Conservation (phyloP, 2,329 filamentous ascomycete genomes). For the Sarocladium oryzae region DNA sequence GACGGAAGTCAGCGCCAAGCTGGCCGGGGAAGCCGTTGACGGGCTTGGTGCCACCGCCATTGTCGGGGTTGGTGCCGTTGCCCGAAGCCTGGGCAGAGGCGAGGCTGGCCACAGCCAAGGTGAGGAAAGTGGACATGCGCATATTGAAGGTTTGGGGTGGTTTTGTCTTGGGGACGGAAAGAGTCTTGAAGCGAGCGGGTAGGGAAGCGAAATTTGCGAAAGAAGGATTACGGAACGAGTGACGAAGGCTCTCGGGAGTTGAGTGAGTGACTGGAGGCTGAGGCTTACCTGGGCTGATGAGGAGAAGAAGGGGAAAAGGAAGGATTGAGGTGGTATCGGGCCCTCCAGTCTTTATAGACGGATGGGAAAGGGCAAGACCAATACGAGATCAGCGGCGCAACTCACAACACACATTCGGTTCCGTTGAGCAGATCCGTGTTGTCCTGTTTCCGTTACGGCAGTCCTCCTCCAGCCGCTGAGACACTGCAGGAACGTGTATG, state of each 20-base stretch:
- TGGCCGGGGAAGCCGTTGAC: slow-evolving; percentile 11
- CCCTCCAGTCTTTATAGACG: neutral
- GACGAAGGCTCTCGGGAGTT: slow-evolving; percentile 11
- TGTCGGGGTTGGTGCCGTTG: slow-evolving; percentile 10
- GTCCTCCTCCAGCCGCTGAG: neutral
- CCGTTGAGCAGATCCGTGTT: neutral
- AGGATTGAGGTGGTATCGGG: neutral
- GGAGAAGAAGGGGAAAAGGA: slow-evolving; percentile 1
- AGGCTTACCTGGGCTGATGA: slow-evolving; percentile 10
- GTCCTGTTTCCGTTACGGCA: neutral
- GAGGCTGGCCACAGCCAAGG: slow-evolving; percentile 8
- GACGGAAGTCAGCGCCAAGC: slow-evolving; percentile 16
- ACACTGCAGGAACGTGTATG: slow-evolving; percentile 5
- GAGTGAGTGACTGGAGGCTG: slow-evolving; percentile 12
- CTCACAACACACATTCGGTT: neutral
- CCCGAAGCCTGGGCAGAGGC: neutral
- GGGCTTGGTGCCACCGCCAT: neutral
- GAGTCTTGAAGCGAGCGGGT: slow-evolving; percentile 1
- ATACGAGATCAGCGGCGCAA: slow-evolving; percentile 4
- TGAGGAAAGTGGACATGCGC: slow-evolving; percentile 4
- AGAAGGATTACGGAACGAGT: slow-evolving; percentile 8
- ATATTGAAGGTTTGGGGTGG: slow-evolving; percentile 4
- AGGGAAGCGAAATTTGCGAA: slow-evolving; percentile 3
- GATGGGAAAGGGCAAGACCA: neutral
- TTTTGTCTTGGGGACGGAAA: neutral